Evolutionary conservation across 768 basidiomycete genomes (phyloP), one percentile per base, ranked within the genome.

Genomic region (Lyophyllum shimeji): DNA sequence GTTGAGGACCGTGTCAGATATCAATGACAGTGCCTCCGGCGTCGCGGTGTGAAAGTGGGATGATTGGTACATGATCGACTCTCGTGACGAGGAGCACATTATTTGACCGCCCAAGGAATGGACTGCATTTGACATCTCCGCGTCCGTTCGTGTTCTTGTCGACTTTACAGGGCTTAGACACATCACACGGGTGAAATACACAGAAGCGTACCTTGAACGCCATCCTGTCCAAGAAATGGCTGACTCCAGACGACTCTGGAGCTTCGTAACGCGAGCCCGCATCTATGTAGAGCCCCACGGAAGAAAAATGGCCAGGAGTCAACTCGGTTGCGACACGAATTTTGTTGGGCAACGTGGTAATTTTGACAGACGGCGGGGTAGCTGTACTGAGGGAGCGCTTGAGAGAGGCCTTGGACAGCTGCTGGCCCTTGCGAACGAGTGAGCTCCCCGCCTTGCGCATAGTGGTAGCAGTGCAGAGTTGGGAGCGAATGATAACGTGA

Each of bases 51-150:
- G 86, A 66, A 95, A 95, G 69, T 96, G 90, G 37, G 94, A 93
- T 11, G 96, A 96, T 72, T 98, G 97, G 69, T 98, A 99, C 90
- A 97, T 93, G 67, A 98, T 94, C 20, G 93, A 83, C 70, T 99
- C 97, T 45, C 97, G 81, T 1, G 93, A 89, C 17, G 93, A 91
- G 17, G 93, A 87, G 66, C 90, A 94, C 71, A 89, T 79, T 56
- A 98, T 94, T 74, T 96, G 93, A 15, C 94, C 93, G 39, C 96
- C 95, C 31, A 96, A 80, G 2, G 80, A 79, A 67, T 93, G 87
- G 65, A 96, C 88, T 37, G 89, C 87, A 2, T 76, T 75, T 3
- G 87, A 82, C 89, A 98, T 95, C 60, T 90, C 81, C 20, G 83
- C 85, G 48, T 85, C 84, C 1, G 89, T 81, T 53, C 89, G 83